A percentile compares a stretch with the other conserved stretches of the same genome.
Conservation (phyloP, 2,329 filamentous ascomycete genomes). For the Albifimbria verrucaria region DNA sequence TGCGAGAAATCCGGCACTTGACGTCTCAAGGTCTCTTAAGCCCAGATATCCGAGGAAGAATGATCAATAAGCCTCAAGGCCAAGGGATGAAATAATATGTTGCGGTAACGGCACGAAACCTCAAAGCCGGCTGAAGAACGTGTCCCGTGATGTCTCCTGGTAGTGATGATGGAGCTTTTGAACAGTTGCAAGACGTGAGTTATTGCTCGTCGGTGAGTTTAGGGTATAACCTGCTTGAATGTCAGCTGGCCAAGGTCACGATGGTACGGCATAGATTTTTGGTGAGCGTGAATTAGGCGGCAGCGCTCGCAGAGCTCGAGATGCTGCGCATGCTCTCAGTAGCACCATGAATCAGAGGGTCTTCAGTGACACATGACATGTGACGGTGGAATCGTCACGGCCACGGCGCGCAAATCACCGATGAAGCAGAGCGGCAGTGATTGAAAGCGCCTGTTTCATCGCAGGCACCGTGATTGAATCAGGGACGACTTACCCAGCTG, state of each 20-base stretch:
- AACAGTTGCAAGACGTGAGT: neutral
- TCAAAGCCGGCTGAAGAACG: neutral
- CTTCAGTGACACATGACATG: neutral
- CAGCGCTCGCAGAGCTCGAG: no score
- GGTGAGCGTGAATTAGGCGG: neutral
- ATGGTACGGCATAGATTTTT: no score
- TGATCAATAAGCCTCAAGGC: no score
- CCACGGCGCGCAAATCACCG: no score
- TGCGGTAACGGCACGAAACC: neutral
- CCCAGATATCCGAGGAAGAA: no score
- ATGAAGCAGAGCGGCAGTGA: no score
- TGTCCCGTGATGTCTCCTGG: neutral
- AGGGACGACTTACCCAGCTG: neutral
- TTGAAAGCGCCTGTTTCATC: no score
- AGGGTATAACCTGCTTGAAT: neutral
- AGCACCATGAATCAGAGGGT: neutral
- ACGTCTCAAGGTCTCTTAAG: no score
- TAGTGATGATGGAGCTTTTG: neutral
- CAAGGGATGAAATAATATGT: constrained; percentile 10
- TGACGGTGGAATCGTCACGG: neutral
- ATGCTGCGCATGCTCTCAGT: no score
- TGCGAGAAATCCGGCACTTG: no score
- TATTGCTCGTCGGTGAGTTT: neutral
- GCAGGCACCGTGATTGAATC: neutral
- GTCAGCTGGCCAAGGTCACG: neutral